phyloP scores from a whole-genome alignment of 768 basidiomycete species.

The Panaeolus cyanescens region DNA sequence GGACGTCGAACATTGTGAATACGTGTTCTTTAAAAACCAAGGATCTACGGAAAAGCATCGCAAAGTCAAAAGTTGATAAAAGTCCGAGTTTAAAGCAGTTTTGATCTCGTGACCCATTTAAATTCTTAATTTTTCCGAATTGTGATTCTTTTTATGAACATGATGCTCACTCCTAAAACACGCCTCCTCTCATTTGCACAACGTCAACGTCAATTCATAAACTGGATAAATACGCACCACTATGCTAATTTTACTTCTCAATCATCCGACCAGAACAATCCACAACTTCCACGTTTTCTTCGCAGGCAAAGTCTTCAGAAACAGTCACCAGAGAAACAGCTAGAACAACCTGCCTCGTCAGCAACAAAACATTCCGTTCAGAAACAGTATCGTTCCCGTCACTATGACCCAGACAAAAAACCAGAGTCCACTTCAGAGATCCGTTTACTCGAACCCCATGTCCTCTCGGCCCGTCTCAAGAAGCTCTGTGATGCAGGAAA shows the following conservation, averaged over 20 bases:
- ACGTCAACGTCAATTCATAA: slow-evolving; percentile 13
- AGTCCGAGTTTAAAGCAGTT: slow-evolving; percentile 23
- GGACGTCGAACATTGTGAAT: neutral
- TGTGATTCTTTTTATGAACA: neutral
- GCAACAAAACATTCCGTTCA: slow-evolving; percentile 11
- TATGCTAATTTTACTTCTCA: slow-evolving; percentile 1
- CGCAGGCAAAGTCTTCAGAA: slow-evolving; percentile 15
- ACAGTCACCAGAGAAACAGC: slow-evolving; percentile 5
- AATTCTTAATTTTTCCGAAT: slow-evolving; percentile 16
- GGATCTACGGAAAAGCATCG: slow-evolving; percentile 29
- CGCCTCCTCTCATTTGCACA: neutral
- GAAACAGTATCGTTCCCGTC: slow-evolving; percentile 36
- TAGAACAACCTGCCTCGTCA: neutral
- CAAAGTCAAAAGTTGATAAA: slow-evolving; percentile 19
- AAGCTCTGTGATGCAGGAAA: slow-evolving; percentile 56
- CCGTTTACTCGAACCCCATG: slow-evolving; percentile 59
- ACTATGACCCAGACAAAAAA: slow-evolving; percentile 36
- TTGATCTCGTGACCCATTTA: slow-evolving; percentile 14
- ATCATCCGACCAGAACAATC: slow-evolving; percentile 10
- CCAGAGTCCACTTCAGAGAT: slow-evolving; percentile 28
- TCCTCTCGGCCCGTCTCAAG: slow-evolving; percentile 59
- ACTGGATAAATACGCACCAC: slow-evolving; percentile 19
- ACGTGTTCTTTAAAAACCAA: neutral
- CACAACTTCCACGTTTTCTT: slow-evolving; percentile 22
- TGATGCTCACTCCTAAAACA: neutral